Conservation (phyloP, 768 basidiomycete species). For the Boletus eberwhitei region DNA sequence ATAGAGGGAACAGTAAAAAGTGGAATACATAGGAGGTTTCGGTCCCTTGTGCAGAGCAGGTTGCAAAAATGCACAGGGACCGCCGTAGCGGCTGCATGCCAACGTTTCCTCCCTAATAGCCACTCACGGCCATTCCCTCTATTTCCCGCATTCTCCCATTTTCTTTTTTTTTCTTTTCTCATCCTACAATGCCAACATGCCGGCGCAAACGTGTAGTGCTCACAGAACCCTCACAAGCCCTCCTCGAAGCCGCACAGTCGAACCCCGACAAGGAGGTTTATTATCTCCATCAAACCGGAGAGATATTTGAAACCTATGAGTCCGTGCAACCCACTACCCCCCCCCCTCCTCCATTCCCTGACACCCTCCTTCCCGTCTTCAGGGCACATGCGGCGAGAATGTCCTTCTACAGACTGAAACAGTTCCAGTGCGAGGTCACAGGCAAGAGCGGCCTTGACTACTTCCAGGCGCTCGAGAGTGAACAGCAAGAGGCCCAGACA, state of each 20-base stretch:
- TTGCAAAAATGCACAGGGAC: constrained; percentile 31
- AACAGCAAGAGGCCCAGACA: constrained; percentile 83
- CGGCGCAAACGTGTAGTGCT: constrained; percentile 88
- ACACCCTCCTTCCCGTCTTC: constrained; percentile 13
- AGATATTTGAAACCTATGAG: constrained; percentile 98
- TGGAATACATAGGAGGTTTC: constrained; percentile 16
- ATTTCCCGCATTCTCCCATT: constrained; percentile 52
- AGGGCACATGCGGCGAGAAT: constrained; percentile 86
- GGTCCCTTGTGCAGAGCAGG: constrained; percentile 24
- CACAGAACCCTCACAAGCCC: constrained; percentile 71
- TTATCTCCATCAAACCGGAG: constrained; percentile 91
- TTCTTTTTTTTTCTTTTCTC: constrained; percentile 43
- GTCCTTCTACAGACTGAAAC: constrained; percentile 90
- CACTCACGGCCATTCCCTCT: constrained; percentile 55
- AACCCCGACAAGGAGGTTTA: constrained; percentile 77
- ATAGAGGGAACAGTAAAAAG: constrained; percentile 1
- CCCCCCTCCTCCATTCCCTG: constrained; percentile 25
- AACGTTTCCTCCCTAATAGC: constrained; percentile 55
- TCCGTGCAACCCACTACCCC: constrained; percentile 40
- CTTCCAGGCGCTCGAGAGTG: constrained; percentile 90
- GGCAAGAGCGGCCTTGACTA: constrained; percentile 93
- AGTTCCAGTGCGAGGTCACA: constrained; percentile 97
- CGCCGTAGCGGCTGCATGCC: constrained; percentile 36
- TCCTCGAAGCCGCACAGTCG: constrained; percentile 60
- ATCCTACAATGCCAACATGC: constrained; percentile 74